Conservation (phyloP, 2,329 filamentous ascomycete genomes). For the Fusarium sp. region DNA sequence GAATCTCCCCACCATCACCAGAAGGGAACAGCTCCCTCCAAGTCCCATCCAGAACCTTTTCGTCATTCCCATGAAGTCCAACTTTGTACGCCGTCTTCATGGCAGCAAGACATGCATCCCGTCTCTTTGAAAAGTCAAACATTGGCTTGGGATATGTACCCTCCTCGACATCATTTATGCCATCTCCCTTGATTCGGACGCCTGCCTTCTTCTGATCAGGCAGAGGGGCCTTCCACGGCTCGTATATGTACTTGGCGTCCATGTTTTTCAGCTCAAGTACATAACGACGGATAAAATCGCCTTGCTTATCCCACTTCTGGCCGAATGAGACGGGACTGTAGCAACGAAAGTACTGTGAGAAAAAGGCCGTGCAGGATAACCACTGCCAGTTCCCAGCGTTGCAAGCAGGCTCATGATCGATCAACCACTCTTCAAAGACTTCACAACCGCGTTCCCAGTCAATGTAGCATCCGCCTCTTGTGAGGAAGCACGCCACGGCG, state of each 20-base stretch:
- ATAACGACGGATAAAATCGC: slow-evolving; percentile 68
- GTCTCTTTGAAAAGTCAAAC: slow-evolving; percentile 73
- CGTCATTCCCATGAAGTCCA: slow-evolving; percentile 69
- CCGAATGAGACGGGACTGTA: slow-evolving; percentile 76
- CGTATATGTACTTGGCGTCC: slow-evolving; percentile 76
- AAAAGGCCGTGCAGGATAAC: slow-evolving; percentile 79
- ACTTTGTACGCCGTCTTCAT: slow-evolving; percentile 76
- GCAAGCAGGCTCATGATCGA: slow-evolving; percentile 77
- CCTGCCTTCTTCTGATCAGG: slow-evolving; percentile 73
- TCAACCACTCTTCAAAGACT: slow-evolving; percentile 77
- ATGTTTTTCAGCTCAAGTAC: slow-evolving; percentile 70
- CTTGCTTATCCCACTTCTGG: slow-evolving; percentile 77
- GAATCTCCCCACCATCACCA: slow-evolving; percentile 50
- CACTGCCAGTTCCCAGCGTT: slow-evolving; percentile 82
- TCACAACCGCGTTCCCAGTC: slow-evolving; percentile 81
- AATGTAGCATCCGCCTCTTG: slow-evolving; percentile 77
- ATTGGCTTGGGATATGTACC: slow-evolving; percentile 75
- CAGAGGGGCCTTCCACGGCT: slow-evolving; percentile 77
- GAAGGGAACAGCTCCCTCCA: slow-evolving; percentile 59
- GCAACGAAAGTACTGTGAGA: slow-evolving; percentile 72
- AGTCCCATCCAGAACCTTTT: slow-evolving; percentile 66
- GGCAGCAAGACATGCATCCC: slow-evolving; percentile 67
- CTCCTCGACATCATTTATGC: slow-evolving; percentile 52
- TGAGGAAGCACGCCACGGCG: slow-evolving; percentile 82
- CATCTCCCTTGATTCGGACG: slow-evolving; percentile 66